phyloP scores from a whole-genome alignment of 2,329 filamentous ascomycete species.

The Gremmenia infestans region DNA sequence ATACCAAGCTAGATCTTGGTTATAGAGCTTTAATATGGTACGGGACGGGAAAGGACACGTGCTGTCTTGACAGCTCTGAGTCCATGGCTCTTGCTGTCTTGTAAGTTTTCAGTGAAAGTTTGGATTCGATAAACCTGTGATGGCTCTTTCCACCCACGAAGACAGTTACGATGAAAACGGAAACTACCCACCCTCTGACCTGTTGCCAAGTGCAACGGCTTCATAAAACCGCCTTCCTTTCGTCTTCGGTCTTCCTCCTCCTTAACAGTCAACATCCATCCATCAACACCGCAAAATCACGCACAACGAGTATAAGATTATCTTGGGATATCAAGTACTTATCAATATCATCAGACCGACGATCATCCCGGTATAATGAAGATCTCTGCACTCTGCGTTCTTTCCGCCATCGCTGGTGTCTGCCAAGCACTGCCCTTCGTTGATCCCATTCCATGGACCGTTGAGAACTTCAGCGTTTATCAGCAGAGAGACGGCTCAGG shows the following conservation, averaged over 20 bases:
- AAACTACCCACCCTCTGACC: background rate
- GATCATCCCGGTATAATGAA: background rate
- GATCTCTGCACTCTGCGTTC: background rate
- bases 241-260: background rate
- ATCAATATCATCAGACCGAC: background rate
- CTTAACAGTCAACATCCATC: background rate
- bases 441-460: background rate
- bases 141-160: background rate
- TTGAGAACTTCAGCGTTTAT: background rate
- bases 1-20: too few species aligned
- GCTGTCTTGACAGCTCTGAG: too few species aligned
- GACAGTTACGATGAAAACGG: background rate
- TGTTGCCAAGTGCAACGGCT: background rate
- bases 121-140: too few species aligned
- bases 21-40: too few species aligned
- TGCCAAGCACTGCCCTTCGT: background rate
- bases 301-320: background rate
- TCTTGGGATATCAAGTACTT: background rate
- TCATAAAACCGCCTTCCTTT: background rate
- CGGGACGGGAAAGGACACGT: too few species aligned
- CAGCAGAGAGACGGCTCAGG: background rate
- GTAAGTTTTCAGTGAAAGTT: too few species aligned
- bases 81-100: too few species aligned
- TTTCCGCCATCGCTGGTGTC: background rate
- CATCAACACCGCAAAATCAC: background rate